phyloP scores from a whole-genome alignment of 768 basidiomycete genomes.

The Russula foetens region DNA sequence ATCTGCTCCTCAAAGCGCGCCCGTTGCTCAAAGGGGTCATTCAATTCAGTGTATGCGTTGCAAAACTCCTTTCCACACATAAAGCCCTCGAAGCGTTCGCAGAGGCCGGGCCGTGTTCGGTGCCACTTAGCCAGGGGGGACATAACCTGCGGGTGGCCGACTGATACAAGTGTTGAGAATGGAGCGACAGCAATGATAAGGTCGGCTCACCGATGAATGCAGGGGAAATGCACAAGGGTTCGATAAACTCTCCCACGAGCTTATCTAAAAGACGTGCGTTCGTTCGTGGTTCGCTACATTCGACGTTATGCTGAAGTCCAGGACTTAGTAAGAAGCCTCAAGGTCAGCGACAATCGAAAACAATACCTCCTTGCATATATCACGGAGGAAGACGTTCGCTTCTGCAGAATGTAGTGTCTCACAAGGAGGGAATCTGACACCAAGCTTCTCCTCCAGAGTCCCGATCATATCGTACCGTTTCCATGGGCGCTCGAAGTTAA shows the following conservation, averaged over 20 bases:
- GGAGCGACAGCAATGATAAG: background rate
- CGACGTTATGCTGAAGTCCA: slow-evolving; percentile 73
- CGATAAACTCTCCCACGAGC: slow-evolving; percentile 98
- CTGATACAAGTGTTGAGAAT: slow-evolving; percentile 30
- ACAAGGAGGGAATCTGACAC: slow-evolving; percentile 87
- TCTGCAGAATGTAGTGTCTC: slow-evolving; percentile 82
- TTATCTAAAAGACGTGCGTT: slow-evolving; percentile 94
- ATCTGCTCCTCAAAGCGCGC: slow-evolving; percentile 94
- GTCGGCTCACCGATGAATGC: slow-evolving; percentile 74
- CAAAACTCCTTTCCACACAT: slow-evolving; percentile 97
- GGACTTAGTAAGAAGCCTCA: background rate
- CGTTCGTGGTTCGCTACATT: slow-evolving; percentile 93
- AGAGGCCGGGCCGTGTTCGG: slow-evolving; percentile 91
- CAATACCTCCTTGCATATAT: slow-evolving; percentile 75
- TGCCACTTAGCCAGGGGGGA: slow-evolving; percentile 99
- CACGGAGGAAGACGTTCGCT: slow-evolving; percentile 82
- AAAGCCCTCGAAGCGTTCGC: slow-evolving; percentile 98
- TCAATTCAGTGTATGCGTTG: slow-evolving; percentile 99
- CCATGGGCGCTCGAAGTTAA: slow-evolving; percentile 93
- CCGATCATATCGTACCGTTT: slow-evolving; percentile 98
- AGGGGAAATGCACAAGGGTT: slow-evolving; percentile 92
- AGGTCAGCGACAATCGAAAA: background rate
- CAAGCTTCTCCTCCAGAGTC: slow-evolving; percentile 90
- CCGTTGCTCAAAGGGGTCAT: slow-evolving; percentile 96
- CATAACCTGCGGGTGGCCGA: slow-evolving; percentile 99